Conservation (phyloP, 1,284 basidiomycete species). For the Leccinum idahoense region DNA sequence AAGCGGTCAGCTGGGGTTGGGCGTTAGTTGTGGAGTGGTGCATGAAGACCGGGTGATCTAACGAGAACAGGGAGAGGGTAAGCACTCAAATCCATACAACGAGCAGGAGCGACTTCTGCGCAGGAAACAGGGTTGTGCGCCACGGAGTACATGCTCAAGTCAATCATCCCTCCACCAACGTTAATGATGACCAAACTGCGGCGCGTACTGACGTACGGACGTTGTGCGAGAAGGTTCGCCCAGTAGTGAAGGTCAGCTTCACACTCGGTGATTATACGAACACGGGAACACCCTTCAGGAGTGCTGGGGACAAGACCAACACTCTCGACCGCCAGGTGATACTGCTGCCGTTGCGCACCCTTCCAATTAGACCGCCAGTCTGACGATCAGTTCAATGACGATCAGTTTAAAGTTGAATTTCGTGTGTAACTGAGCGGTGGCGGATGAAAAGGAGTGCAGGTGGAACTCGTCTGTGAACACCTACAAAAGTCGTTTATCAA, state of each 20-base stretch:
- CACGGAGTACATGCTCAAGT: neutral
- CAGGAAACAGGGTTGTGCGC: neutral
- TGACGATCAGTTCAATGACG: too few species aligned
- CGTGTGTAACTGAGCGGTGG: too few species aligned
- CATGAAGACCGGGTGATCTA: too few species aligned
- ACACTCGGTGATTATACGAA: conserved; percentile 44
- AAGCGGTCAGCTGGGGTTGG: too few species aligned
- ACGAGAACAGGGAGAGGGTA: neutral
- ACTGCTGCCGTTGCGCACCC: too few species aligned
- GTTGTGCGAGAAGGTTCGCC: conserved; percentile 24
- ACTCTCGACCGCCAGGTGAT: conserved; percentile 14
- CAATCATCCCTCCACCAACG: neutral
- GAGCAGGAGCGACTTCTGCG: neutral
- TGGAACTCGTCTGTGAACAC: too few species aligned
- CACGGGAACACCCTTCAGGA: conserved; percentile 15
- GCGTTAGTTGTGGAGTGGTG: too few species aligned
- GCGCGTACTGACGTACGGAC: neutral
- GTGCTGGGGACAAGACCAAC: conserved; percentile 27
- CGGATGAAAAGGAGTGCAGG: too few species aligned
- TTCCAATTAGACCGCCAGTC: too few species aligned
- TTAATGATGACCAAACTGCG: neutral
- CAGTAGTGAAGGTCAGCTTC: conserved; percentile 46
- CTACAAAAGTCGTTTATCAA: too few species aligned
- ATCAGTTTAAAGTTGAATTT: too few species aligned
- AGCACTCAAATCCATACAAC: neutral